Evolutionary conservation across 805 yeast species (phyloP).

Genomic region (Danielia oregonensis): DNA sequence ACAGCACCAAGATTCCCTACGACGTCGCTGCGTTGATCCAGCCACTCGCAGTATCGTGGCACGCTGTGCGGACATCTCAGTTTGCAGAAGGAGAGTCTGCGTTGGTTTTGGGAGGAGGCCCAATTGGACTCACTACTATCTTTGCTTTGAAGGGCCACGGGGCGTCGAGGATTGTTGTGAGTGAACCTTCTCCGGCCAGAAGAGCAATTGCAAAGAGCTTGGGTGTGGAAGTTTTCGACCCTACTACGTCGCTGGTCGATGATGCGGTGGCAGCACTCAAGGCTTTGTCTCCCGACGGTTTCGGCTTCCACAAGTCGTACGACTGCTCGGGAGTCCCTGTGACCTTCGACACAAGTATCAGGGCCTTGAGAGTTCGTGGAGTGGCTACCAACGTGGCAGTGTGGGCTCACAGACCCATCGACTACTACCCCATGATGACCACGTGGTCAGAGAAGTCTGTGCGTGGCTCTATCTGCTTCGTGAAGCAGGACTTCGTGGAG

Average conservation of each 20-base stretch:
- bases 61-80: constrained; percentile 46
- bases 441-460: constrained; percentile 52
- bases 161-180: constrained; percentile 45
- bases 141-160: constrained; percentile 48
- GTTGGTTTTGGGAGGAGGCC: constrained; percentile 58
- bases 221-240: constrained; percentile 50
- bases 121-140: constrained; percentile 57
- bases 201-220: constrained; percentile 53
- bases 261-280: constrained; percentile 35
- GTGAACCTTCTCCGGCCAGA: constrained; percentile 55
- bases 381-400: constrained; percentile 62
- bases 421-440: constrained; percentile 52
- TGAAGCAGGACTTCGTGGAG: constrained; percentile 51
- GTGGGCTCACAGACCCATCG: constrained; percentile 52
- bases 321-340: constrained; percentile 55
- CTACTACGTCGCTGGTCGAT: constrained; percentile 34
- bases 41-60: constrained; percentile 60
- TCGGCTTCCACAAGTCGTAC: constrained; percentile 48
- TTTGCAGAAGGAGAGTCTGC: constrained; percentile 44
- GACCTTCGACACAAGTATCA: constrained; percentile 50
- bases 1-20: constrained; percentile 34
- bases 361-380: constrained; percentile 51
- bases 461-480: constrained; percentile 62
- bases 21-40: constrained; percentile 51
- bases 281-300: constrained; percentile 34